Percentiles rank a stretch among this genome's conserved stretches.
phyloP scores from a whole-genome alignment of 495 filamentous ascomycete genomes.

The Oleoguttula mirabilis region DNA sequence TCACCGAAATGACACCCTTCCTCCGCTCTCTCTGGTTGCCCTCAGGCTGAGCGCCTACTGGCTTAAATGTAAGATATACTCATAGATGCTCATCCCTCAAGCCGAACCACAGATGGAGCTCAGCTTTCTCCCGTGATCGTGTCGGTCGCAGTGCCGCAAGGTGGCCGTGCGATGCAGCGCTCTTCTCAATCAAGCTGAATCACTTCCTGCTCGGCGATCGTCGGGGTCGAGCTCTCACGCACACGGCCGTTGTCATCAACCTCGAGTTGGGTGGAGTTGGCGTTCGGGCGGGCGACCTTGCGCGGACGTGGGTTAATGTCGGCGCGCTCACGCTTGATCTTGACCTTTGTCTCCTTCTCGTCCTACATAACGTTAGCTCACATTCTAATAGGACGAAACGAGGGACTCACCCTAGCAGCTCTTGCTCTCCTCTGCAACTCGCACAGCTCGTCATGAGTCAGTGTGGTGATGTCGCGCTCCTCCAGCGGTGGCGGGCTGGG shows the following conservation, averaged over 20 bases:
- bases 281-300: conserved; percentile 7
- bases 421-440: neutral
- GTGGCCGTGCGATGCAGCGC: too few species aligned
- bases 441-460: conserved; percentile 3
- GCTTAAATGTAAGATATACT: neutral
- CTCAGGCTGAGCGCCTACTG: neutral
- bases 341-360: too few species aligned
- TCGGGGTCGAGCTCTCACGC: conserved; percentile 1
- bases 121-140: neutral
- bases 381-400: too few species aligned
- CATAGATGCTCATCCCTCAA: neutral
- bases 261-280: conserved; percentile 6
- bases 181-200: conserved; percentile 10
- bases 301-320: conserved; percentile 11
- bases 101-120: neutral
- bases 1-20: neutral
- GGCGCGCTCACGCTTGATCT: conserved; percentile 10
- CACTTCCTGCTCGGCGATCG: neutral
- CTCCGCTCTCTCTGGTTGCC: neutral
- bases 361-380: too few species aligned
- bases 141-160: too few species aligned
- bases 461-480: conserved; percentile 4
- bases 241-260: conserved; percentile 5
- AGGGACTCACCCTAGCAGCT: too few species aligned
- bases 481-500: conserved; percentile 8